Evolutionary conservation across 345 rosid species (phyloP).

Genomic region (Citrus australasica): DNA sequence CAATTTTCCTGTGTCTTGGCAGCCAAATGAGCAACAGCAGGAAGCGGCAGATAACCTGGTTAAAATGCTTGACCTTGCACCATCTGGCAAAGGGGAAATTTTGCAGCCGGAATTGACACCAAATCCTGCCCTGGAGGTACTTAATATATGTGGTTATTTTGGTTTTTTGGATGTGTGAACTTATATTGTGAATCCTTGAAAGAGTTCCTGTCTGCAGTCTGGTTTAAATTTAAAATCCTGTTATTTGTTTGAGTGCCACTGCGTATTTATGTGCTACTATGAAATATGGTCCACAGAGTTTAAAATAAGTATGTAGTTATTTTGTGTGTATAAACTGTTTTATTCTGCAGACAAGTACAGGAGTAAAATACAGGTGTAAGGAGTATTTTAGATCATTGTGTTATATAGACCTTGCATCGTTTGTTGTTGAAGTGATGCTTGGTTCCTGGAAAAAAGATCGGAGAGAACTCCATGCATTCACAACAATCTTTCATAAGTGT

Average conservation of each 20-base stretch:
- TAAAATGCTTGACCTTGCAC: conserved; percentile 81
- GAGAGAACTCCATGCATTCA: not conserved
- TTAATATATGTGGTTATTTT: not conserved
- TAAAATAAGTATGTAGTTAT: not conserved
- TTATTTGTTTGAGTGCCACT: not conserved
- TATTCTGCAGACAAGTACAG: not conserved
- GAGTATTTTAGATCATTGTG: not conserved
- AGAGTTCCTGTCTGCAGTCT: not conserved
- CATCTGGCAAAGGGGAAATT: conserved; percentile 58
- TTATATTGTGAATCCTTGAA: not conserved
- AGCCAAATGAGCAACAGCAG: conserved; percentile 80
- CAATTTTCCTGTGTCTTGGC: conserved; percentile 63
- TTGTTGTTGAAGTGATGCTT: not conserved
- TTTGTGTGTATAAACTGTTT: not conserved
- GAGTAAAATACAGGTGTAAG: not conserved
- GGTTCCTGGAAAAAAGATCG: not conserved
- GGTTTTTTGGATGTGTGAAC: not conserved
- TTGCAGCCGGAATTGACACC: conserved; percentile 79
- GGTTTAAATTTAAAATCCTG: not conserved
- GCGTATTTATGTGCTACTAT: not conserved
- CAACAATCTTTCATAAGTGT: not conserved
- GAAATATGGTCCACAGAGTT: not conserved
- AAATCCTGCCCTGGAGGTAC: conserved; percentile 85
- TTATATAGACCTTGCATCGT: not conserved
- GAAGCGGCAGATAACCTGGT: conserved; percentile 78